Evolutionary conservation across 2,329 filamentous ascomycete genomes (phyloP).

Genomic region (Alternaria viburni): DNA sequence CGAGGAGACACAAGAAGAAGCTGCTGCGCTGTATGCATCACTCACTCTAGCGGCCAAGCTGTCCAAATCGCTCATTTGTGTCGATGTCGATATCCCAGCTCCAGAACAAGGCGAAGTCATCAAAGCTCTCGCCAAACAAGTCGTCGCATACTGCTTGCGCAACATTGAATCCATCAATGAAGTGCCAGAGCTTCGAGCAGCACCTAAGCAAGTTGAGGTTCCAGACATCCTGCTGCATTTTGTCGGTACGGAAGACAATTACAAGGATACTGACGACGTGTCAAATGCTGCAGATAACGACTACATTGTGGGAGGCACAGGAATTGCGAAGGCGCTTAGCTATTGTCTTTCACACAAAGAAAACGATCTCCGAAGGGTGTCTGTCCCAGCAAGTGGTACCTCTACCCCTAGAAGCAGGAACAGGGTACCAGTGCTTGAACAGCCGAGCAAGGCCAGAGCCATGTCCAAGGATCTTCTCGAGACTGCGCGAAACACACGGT

Average conservation of each 20-base stretch:
- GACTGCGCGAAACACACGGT: slow-evolving; percentile 86
- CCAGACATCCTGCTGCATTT: slow-evolving; percentile 87
- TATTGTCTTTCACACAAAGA: slow-evolving; percentile 88
- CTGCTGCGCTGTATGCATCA: slow-evolving; percentile 90
- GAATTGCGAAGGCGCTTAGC: slow-evolving; percentile 90
- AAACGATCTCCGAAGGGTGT: slow-evolving; percentile 55
- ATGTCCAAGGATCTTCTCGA: slow-evolving; percentile 90
- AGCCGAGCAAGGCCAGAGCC: slow-evolving; percentile 61
- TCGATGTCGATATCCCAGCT: slow-evolving; percentile 89
- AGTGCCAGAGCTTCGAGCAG: slow-evolving; percentile 61
- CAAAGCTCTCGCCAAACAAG: slow-evolving; percentile 88
- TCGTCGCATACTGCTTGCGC: slow-evolving; percentile 90
- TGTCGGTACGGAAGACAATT: slow-evolving; percentile 70
- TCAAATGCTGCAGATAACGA: slow-evolving; percentile 83
- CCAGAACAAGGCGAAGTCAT: slow-evolving; percentile 86
- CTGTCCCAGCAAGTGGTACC: slow-evolving; percentile 57
- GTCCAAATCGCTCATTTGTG: slow-evolving; percentile 80
- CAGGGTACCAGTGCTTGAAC: slow-evolving; percentile 13
- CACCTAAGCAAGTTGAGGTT: slow-evolving; percentile 64
- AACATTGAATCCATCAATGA: slow-evolving; percentile 85
- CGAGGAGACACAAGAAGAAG: slow-evolving; percentile 85
- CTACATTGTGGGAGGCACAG: slow-evolving; percentile 94
- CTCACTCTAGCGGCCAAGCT: slow-evolving; percentile 86
- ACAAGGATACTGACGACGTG: slow-evolving; percentile 63
- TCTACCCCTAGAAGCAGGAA: slow-evolving; percentile 57